Evolutionary conservation across 192 early-diverging fungal species (phyloP), one percentile per base, ranked within the genome.

Genomic region (Linnemannia schmuckeri): DNA sequence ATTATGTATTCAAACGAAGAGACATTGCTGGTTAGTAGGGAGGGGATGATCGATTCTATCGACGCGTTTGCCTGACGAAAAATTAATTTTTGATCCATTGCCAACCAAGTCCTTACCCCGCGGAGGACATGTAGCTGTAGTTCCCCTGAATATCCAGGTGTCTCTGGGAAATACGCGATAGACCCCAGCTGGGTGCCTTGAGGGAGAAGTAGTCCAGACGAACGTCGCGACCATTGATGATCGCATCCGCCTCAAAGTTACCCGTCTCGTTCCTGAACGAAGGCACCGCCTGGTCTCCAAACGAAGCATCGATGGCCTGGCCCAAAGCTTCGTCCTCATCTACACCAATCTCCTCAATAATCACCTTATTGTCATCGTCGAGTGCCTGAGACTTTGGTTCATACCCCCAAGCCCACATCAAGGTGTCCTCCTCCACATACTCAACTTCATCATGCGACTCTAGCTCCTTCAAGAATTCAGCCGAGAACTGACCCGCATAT

Each of bases 181-280:
- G 69, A 47, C 93, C 93, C 93, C 93, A 94, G 40, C 90, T 82
- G 18, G 97, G 97, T 8, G 96, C 94, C 87, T 91, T 86, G 55
- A 89, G 81, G 83, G 97, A 92, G 52, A 89, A 89, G 69, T 93
- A 94, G n/a, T 82, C 76, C 24, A 94, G 90, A 89, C 93, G 91
- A 40, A 97, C 94, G 13, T 93, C 75, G 40, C 92, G 92, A 85
- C 97, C 96, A 70, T 91, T 89, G 88, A 97, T 94, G 61, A 97
- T 93, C 63, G 92, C 96, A 30, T 89, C 92, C 24, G 96, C 93
- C 74, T 93, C 74, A 44, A 72, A 79, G n/a, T 3, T 27, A 5
- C 6, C 5, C n/a, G n/a, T 46, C 42, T 70, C 72, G 5, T 78
- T 69, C 35, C 1, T 12, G 18, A 27, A 80, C 30, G 35, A 4